Evolutionary conservation across 1,284 basidiomycete species (phyloP).

Genomic region (Melampsora allii-populina): DNA sequence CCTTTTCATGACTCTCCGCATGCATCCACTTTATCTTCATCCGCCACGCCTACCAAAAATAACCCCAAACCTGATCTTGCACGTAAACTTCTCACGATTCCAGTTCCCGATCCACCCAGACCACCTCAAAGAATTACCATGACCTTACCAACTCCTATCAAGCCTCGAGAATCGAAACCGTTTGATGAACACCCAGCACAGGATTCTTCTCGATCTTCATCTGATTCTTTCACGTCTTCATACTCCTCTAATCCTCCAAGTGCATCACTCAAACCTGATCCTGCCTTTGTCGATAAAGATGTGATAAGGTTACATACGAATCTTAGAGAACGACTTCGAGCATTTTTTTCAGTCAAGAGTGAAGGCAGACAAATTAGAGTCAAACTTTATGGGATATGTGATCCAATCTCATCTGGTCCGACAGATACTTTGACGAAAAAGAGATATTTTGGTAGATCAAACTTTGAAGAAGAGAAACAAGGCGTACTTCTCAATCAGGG

Average conservation of each 20-base stretch:
- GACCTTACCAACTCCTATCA: constrained; percentile 16
- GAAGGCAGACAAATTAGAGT: constrained; percentile 11
- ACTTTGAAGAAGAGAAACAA: no score
- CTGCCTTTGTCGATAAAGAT: neutral
- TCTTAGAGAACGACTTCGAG: constrained; percentile 22
- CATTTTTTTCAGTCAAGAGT: constrained; percentile 28
- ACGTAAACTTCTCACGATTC: neutral
- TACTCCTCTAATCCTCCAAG: neutral
- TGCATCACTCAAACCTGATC: neutral
- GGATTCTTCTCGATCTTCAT: neutral
- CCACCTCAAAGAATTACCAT: constrained; percentile 3
- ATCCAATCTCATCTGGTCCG: neutral
- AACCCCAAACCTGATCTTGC: neutral
- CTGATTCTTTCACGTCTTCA: neutral
- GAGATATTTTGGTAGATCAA: neutral
- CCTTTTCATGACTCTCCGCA: neutral
- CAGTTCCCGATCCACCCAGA: neutral
- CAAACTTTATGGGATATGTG: constrained; percentile 32
- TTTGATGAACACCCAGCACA: neutral
- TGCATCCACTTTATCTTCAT: constrained; percentile 18
- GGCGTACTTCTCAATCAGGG: constrained; percentile 16
- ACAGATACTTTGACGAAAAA: neutral
- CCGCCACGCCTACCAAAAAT: neutral
- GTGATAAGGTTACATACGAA: constrained; percentile 16
- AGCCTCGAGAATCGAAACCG: neutral